Base-by-base conservation (phyloP, 2,329 filamentous ascomycete species). In the Penicillium italicum region DNA sequence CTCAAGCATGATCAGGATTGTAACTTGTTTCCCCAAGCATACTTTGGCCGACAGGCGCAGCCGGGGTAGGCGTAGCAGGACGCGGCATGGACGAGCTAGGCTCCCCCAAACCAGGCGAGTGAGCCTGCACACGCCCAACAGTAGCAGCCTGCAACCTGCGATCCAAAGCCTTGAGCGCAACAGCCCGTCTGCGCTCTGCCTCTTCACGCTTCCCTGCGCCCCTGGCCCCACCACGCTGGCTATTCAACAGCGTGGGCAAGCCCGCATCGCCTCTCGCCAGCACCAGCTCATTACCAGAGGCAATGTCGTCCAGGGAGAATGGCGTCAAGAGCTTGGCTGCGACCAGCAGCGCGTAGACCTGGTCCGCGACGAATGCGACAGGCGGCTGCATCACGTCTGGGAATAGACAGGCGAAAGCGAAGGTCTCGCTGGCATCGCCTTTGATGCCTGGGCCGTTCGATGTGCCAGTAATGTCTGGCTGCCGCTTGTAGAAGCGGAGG, bases 391-490 rank as follows among this genome's bases (percentile, higher is more conserved):
- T 78, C 3, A 87, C 85, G 46, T 88, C 89, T 0, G 94, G 94
- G 77, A 97, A 97, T 79, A 99, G 96, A 67, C 94, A 91, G 62
- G 91, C 88, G 72, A 99, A 96, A 8, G 92, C 89, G 71, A 99
- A 99, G 0, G 92, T 96, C 74, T 99, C 94, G 73, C 90, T 95
- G 34, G 94, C 90, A 72, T 99, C 94, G 60, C 94, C 94, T 61
- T 87, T 89, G 64, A 96, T 84, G 9, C 78, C 76, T 8, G 75
- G 72, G 50, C 80, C 78, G 8, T 80, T 84, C 5, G 79, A 77
- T 2, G 80, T 77, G 0, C 80, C 80, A 0, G 81, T 80, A 5
- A 81, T 74, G 57, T 80, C 83, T n/a, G 77, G 81, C 58, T 79
- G 77, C 31, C 70, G 70, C 77, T 96, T 96, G 80, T 90, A 97